These are phyloP conservation scores for Chrysoporthe puriensis DNA, from an alignment of 2,329 filamentous ascomycete genomes.

Conservation along the genomic window DNA sequence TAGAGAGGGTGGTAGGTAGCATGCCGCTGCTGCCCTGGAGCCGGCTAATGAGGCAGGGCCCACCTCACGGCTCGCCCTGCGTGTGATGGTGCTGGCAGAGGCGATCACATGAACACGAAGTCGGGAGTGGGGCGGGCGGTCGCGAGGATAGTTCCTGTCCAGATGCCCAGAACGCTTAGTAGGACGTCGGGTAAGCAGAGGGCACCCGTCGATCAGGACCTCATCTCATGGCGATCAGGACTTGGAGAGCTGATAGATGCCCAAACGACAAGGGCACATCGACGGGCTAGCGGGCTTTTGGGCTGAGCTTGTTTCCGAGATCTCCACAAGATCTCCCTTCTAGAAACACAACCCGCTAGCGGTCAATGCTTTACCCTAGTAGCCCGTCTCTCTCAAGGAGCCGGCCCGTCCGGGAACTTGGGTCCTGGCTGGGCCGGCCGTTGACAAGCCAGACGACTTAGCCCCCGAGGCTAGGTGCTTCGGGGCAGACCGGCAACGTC, in stretches of 20 bases:
- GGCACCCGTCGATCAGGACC: too few relatives aligned
- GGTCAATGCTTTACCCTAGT: too few relatives aligned
- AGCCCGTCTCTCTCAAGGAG: neutral
- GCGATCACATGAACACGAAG: neutral
- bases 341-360: conserved; percentile 1
- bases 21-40: too few relatives aligned
- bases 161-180: too few relatives aligned
- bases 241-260: neutral
- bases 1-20: too few relatives aligned
- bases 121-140: too few relatives aligned
- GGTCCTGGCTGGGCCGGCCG: neutral
- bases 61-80: neutral
- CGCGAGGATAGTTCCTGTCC: too few relatives aligned
- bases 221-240: neutral
- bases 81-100: neutral
- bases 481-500: neutral
- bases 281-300: too few relatives aligned
- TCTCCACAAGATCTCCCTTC: neutral
- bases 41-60: neutral
- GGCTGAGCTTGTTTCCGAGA: too few relatives aligned
- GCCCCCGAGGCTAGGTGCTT: conserved; percentile 1
- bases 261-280: too few relatives aligned
- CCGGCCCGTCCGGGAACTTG: neutral
- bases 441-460: neutral
- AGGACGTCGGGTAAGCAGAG: too few relatives aligned